Conservation (phyloP, 2,329 filamentous ascomycete genomes). For the Emydomyces testavorans region DNA sequence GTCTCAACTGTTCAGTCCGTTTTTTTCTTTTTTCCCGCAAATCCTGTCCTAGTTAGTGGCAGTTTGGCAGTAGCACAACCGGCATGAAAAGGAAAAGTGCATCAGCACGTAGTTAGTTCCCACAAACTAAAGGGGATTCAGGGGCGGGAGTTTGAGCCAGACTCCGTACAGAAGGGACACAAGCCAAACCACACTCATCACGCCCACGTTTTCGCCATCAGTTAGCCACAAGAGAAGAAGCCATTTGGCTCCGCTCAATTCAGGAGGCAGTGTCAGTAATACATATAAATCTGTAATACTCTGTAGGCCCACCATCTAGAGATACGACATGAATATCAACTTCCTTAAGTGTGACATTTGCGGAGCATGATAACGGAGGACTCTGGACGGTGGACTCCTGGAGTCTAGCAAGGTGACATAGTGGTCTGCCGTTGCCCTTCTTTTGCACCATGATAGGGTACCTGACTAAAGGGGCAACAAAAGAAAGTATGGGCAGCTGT, state of each 20-base stretch:
- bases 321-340: neutral
- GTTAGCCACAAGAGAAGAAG: neutral
- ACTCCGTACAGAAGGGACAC: conserved; percentile 4
- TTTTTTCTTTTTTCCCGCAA: too few species aligned
- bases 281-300: neutral
- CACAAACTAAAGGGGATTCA: neutral
- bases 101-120: conserved; percentile 4
- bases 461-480: too few species aligned
- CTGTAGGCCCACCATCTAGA: neutral
- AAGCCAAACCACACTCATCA: conserved; percentile 1
- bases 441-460: neutral
- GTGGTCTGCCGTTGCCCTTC: neutral
- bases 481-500: too few species aligned
- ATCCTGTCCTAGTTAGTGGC: too few species aligned
- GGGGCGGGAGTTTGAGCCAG: conserved; percentile 1
- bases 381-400: neutral
- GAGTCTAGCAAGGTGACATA: neutral
- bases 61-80: neutral
- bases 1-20: too few species aligned
- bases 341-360: neutral
- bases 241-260: neutral
- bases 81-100: neutral
- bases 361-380: neutral
- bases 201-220: neutral
- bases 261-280: neutral